Evolutionary conservation across 1,139 yeast genomes (phyloP), one percentile per base, ranked within the genome.

Genomic region (Nakaseomyces nivariensis): DNA sequence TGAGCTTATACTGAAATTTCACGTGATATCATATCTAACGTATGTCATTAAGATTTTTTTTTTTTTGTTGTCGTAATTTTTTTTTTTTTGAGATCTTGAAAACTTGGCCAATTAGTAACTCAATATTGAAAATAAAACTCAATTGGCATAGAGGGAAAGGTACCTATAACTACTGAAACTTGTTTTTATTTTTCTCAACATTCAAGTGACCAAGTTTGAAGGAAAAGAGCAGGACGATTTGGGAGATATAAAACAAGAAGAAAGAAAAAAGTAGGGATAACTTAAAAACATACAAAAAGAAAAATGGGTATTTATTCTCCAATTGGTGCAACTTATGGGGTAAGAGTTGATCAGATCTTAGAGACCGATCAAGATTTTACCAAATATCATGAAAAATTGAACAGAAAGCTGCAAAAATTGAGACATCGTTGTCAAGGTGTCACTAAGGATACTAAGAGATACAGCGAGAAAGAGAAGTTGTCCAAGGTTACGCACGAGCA

Each of bases 301-400:
- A n/a, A 34, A 13, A 60, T 57, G 63, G 55, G 46, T 38, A 54
- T 52, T n/a, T 60, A 52, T 46, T 62, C 68, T 22, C 67, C 68
- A 33, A 51, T 64, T 38, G 56, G 54, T 10, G 64, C 65, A 43
- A 64, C 68, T 1, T 63, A 51, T 54, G 68, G 68, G 38, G 57
- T 53, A 5, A 60, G 68, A 43, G 57, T 56, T 37, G 63, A 62
- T 36, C 64, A 61, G 51, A 54, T 63, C 46, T 49, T 64, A 31
- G 67, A 64, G 44, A 58, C 66, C 9, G 56, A 55, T 10, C 51
- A 49, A 17, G 68, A 64, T 52, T 64, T 52, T 44, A 49, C 51
- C 13, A 64, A 58, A 49, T 63, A 63, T 42, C 68, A 65, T 51
- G 52, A 50, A 22, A 64, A 64, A 51, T 53, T 65, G 48, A 65